A percentile compares a stretch with the other conserved stretches of the same genome.
phyloP scores from a whole-genome alignment of 2,329 filamentous ascomycete species.

The Paecilomyces sp. region DNA sequence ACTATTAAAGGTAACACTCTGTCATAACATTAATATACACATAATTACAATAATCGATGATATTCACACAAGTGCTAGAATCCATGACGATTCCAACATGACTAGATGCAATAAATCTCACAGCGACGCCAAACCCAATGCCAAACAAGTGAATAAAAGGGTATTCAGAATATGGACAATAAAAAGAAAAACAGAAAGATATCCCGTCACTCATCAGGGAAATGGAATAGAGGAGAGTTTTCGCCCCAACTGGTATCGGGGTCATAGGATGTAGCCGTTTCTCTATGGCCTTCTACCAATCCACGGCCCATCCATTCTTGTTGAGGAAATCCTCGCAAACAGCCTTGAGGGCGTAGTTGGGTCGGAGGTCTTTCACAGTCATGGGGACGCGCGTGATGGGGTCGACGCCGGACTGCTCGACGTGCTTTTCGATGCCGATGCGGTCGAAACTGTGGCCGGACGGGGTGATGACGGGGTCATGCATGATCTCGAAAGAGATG shows the following conservation, averaged over 20 bases:
- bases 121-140: neutral
- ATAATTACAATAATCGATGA: neutral
- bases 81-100: neutral
- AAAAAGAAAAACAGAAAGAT: neutral
- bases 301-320: constrained; percentile 85
- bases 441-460: constrained; percentile 89
- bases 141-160: neutral
- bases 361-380: constrained; percentile 60
- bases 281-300: constrained; percentile 56
- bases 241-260: neutral
- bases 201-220: neutral
- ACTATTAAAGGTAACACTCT: neutral
- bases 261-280: neutral
- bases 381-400: constrained; percentile 77
- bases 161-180: neutral
- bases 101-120: neutral
- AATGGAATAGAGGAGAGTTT: neutral
- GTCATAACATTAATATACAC: neutral
- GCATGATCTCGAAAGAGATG: constrained; percentile 46
- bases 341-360: constrained; percentile 73
- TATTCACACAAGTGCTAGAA: neutral
- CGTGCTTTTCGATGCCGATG: constrained; percentile 74
- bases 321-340: constrained; percentile 81
- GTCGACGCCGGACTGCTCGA: constrained; percentile 68
- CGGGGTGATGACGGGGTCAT: constrained; percentile 50